phyloP scores from a whole-genome alignment of 805 yeast species.

The Saccharomycopsis sp. region DNA sequence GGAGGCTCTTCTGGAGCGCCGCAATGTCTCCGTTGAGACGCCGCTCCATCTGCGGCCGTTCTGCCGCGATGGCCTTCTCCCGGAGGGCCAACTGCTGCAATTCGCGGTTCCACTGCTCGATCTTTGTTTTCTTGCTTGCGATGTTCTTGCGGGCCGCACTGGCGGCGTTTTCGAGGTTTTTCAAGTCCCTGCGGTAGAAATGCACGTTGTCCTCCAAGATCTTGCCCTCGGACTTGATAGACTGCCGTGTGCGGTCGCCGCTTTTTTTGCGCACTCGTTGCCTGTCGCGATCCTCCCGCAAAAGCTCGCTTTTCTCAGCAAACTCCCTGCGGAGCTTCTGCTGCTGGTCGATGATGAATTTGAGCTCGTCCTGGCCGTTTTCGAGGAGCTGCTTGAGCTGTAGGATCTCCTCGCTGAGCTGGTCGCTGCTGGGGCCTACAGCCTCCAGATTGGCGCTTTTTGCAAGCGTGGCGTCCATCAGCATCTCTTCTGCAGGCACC shows the following conservation, averaged over 20 bases:
- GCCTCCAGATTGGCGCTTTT: neutral
- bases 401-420: slow-evolving; percentile 16
- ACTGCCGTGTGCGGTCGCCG: slow-evolving; percentile 17
- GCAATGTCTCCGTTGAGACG: neutral
- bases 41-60: neutral
- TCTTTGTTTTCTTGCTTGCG: slow-evolving; percentile 1
- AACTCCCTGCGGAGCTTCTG: slow-evolving; percentile 8
- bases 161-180: neutral
- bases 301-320: slow-evolving; percentile 4
- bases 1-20: neutral
- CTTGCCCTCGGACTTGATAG: slow-evolving; percentile 12
- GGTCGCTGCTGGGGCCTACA: neutral
- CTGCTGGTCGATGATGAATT: slow-evolving; percentile 13
- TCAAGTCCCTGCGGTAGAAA: slow-evolving; percentile 9
- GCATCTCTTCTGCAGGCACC: neutral
- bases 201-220: slow-evolving; percentile 15
- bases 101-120: slow-evolving; percentile 11
- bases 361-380: slow-evolving; percentile 16
- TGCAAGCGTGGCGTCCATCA: neutral
- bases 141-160: neutral
- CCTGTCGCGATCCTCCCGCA: slow-evolving; percentile 12
- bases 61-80: slow-evolving; percentile 1
- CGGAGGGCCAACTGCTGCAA: neutral
- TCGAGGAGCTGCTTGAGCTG: slow-evolving; percentile 12
- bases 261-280: slow-evolving; percentile 10